phyloP scores from a whole-genome alignment of 2,329 filamentous ascomycete species.

The Cladophialophora chaetospira region DNA sequence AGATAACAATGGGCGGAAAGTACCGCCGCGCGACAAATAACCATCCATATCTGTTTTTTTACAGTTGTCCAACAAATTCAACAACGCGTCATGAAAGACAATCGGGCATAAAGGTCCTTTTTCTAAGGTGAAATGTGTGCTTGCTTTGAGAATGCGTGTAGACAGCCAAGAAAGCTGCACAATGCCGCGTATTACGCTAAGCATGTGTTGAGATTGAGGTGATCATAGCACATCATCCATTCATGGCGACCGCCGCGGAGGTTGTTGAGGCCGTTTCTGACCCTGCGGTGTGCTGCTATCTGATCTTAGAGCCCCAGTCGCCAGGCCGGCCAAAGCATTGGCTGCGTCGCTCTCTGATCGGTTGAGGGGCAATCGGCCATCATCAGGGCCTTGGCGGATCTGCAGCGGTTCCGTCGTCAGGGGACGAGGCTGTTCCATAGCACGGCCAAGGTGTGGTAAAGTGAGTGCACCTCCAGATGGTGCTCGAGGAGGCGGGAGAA shows the following conservation, averaged over 20 bases:
- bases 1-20: no score
- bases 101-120: no score
- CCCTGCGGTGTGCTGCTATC: slow-evolving; percentile 11
- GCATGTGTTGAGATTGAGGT: background rate
- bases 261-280: slow-evolving; percentile 4
- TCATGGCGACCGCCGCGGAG: slow-evolving; percentile 7
- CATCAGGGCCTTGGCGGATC: slow-evolving; percentile 17
- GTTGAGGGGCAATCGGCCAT: slow-evolving; percentile 15
- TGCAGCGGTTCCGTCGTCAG: slow-evolving; percentile 9
- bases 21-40: no score
- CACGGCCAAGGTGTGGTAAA: slow-evolving; percentile 11
- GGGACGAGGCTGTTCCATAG: slow-evolving; percentile 17
- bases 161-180: no score
- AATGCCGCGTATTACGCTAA: background rate
- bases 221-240: background rate
- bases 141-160: no score
- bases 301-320: slow-evolving; percentile 18
- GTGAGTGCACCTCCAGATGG: slow-evolving; percentile 3
- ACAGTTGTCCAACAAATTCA: no score
- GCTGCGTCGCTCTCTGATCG: slow-evolving; percentile 32
- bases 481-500: slow-evolving; percentile 22
- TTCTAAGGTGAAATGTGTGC: no score
- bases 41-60: no score
- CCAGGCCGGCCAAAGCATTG: slow-evolving; percentile 30
- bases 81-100: no score